Evolutionary conservation across 139 green algal genomes (phyloP).

Genomic region (Auxenochlorella pyrenoidosa): DNA sequence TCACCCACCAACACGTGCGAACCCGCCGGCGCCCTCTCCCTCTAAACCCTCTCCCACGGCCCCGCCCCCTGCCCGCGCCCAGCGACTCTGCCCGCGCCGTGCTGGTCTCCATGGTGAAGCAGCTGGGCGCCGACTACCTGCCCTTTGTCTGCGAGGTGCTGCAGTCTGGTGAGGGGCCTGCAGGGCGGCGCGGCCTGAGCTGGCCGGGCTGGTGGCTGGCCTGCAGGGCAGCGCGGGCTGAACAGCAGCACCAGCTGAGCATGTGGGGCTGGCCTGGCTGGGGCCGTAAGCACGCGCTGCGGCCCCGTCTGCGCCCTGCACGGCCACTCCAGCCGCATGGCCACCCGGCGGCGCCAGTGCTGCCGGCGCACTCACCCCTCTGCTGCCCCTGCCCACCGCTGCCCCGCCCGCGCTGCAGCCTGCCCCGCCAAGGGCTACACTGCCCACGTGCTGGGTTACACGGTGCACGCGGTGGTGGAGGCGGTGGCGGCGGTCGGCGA

Average conservation of each 20-base stretch:
- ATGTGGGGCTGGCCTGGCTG: too few relatives aligned
- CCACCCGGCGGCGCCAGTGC: too few relatives aligned
- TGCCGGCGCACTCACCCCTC: too few relatives aligned
- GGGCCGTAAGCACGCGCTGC: too few relatives aligned
- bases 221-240: too few relatives aligned
- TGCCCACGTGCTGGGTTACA: slow-evolving; percentile 91
- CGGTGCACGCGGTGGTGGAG: slow-evolving; percentile 81
- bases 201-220: too few relatives aligned
- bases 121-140: slow-evolving; percentile 85
- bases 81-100: slow-evolving; percentile 83
- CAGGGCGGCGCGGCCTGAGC: neutral
- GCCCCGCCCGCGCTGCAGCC: neutral
- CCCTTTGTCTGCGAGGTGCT: slow-evolving; percentile 61
- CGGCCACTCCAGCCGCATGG: too few relatives aligned
- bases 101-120: slow-evolving; percentile 71
- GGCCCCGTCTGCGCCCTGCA: too few relatives aligned
- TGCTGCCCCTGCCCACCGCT: too few relatives aligned
- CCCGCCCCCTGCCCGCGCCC: neutral
- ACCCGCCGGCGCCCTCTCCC: too few relatives aligned
- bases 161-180: slow-evolving; percentile 12
- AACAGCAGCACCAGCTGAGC: too few relatives aligned
- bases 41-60: neutral
- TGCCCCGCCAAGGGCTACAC: slow-evolving; percentile 79
- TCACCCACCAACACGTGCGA: too few relatives aligned
- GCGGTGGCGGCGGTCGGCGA: slow-evolving; percentile 41